Conservation (phyloP, 331 rosid genomes). For the Quercus lobata region DNA sequence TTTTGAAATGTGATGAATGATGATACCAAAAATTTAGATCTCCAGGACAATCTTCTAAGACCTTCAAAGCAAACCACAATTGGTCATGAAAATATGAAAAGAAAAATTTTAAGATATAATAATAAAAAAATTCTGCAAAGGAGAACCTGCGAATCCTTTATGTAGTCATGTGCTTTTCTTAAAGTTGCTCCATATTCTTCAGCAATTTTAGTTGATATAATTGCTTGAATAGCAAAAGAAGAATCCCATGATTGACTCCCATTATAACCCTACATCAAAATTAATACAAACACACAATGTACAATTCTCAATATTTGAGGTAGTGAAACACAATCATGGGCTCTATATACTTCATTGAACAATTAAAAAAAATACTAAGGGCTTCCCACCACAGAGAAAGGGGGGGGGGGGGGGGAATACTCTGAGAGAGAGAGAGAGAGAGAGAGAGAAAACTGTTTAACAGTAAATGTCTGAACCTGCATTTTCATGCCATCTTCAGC, state of each 20-base stretch:
- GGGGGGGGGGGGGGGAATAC: background rate
- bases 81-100: background rate
- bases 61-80: constrained; percentile 36
- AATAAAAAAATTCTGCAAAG: background rate
- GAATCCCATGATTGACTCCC: constrained; percentile 90
- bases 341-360: background rate
- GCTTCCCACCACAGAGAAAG: too few relatives aligned
- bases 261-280: constrained; percentile 72
- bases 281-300: background rate
- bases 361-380: too few relatives aligned
- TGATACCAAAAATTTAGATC: constrained; percentile 76
- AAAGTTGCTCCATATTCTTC: constrained; percentile 61
- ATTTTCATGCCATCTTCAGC: constrained; percentile 99
- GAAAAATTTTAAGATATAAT: background rate
- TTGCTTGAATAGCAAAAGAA: constrained; percentile 70
- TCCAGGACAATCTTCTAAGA: constrained; percentile 68
- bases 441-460: background rate
- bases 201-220: constrained; percentile 56
- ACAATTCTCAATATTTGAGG: background rate
- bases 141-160: constrained; percentile 72
- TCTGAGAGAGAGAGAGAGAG: background rate
- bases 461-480: constrained; percentile 47
- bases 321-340: background rate
- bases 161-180: constrained; percentile 56
- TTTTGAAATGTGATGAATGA: constrained; percentile 89